These are phyloP conservation scores for Leonotis leonurus DNA, from an alignment of 257 asterid species.

Conservation along the genomic window DNA sequence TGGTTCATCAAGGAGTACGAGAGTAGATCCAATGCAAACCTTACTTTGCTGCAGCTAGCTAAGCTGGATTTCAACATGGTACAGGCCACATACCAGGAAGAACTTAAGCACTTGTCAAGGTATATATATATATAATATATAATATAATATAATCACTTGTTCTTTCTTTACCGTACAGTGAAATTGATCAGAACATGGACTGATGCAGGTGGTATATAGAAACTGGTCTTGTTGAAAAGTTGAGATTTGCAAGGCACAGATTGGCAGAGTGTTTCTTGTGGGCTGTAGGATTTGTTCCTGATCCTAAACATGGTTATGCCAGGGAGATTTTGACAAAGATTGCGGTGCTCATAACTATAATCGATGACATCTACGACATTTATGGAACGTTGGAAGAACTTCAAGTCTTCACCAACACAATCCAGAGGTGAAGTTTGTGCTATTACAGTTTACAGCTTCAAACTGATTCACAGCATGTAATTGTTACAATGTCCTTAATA, in stretches of 20 bases:
- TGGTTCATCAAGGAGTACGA: slow-evolving; percentile 35
- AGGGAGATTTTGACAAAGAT: slow-evolving; percentile 27
- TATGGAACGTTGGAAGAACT: slow-evolving; percentile 51
- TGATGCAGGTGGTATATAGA: slow-evolving; percentile 35
- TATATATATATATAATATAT: no score
- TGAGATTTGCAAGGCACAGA: slow-evolving; percentile 41
- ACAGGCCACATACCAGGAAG: slow-evolving; percentile 33
- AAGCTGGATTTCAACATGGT: slow-evolving; percentile 28
- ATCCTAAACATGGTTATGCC: slow-evolving; percentile 22
- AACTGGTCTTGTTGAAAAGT: slow-evolving; percentile 22
- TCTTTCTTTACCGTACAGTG: no score
- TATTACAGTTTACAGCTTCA: no score
- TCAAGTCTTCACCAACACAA: slow-evolving; percentile 28
- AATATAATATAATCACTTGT: no score
- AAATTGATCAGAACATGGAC: neutral
- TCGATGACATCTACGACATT: slow-evolving; percentile 44
- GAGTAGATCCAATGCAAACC: slow-evolving; percentile 3
- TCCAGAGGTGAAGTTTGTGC: slow-evolving; percentile 25
- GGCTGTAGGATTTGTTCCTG: slow-evolving; percentile 32
- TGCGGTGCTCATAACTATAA: slow-evolving; percentile 16
- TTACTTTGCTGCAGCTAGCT: slow-evolving; percentile 24
- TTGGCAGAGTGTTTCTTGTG: slow-evolving; percentile 39
- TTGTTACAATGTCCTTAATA: no score
- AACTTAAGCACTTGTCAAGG: slow-evolving; percentile 34
- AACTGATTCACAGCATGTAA: no score